These are phyloP conservation scores for Bipolaris zeicola DNA, from an alignment of 2,329 filamentous ascomycete species.

Conservation along the genomic window DNA sequence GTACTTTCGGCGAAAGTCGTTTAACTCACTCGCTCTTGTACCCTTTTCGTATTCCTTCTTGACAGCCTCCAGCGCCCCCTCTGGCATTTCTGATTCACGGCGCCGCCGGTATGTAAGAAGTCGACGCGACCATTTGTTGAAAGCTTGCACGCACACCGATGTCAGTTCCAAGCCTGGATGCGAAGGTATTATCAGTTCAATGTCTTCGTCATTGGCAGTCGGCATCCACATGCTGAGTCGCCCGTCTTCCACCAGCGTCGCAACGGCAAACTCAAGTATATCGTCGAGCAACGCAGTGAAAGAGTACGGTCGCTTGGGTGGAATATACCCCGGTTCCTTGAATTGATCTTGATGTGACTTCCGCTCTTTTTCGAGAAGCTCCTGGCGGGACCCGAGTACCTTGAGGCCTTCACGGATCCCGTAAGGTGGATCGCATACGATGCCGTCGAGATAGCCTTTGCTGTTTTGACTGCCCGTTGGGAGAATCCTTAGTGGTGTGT, in stretches of 20 bases:
- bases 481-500: constrained; percentile 68
- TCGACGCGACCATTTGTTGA: constrained; percentile 91
- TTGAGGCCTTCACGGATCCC: constrained; percentile 90
- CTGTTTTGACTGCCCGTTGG: constrained; percentile 10
- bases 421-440: constrained; percentile 95
- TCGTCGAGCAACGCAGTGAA: constrained; percentile 90
- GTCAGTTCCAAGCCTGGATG: constrained; percentile 78
- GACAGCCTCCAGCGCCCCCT: constrained; percentile 21
- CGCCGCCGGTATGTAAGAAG: constrained; percentile 84
- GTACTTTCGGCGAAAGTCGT: constrained; percentile 67
- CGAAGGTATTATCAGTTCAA: constrained; percentile 75
- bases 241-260: constrained; percentile 77
- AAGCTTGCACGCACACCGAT: constrained; percentile 79
- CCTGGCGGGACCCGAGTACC: constrained; percentile 78
- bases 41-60: constrained; percentile 50
- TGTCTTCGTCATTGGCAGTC: constrained; percentile 66
- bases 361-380: constrained; percentile 30
- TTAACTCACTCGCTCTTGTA: constrained; percentile 67
- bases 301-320: constrained; percentile 89
- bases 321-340: constrained; percentile 65
- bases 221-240: constrained; percentile 97
- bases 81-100: constrained; percentile 60
- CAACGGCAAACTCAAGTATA: constrained; percentile 80
- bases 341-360: constrained; percentile 36
- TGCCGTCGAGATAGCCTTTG: constrained; percentile 75